phyloP scores from a whole-genome alignment of 2,329 filamentous ascomycete genomes.

The Xylariaceae sp. region DNA sequence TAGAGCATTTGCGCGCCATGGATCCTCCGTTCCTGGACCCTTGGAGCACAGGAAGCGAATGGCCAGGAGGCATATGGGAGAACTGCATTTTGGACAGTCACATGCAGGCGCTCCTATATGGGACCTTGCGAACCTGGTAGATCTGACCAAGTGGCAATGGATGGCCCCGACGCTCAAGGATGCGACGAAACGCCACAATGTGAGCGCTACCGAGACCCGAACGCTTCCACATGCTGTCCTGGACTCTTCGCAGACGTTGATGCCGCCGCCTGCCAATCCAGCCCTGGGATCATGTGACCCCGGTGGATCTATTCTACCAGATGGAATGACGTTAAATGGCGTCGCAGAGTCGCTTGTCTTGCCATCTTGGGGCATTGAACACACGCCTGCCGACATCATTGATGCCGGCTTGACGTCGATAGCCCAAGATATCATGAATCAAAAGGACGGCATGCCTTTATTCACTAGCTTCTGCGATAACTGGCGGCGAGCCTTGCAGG shows the following conservation, averaged over 20 bases:
- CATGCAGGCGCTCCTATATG: constrained; percentile 36
- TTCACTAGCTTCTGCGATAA: constrained; percentile 24
- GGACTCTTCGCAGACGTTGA: background rate
- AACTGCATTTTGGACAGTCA: constrained; percentile 40
- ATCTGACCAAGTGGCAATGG: constrained; percentile 49
- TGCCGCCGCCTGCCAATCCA: background rate
- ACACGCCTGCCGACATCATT: constrained; percentile 15
- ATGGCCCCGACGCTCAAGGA: constrained; percentile 39
- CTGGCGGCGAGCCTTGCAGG: constrained; percentile 20
- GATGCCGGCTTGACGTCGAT: constrained; percentile 14
- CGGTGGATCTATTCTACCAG: constrained; percentile 2
- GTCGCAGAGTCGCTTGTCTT: constrained; percentile 9
- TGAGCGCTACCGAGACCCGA: background rate
- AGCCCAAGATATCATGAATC: constrained; percentile 13
- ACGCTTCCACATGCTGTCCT: constrained; percentile 1
- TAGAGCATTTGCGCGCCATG: constrained; percentile 22
- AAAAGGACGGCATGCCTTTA: background rate
- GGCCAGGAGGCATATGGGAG: constrained; percentile 51
- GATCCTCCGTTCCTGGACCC: constrained; percentile 45
- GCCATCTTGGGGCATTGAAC: constrained; percentile 12
- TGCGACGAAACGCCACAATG: constrained; percentile 17
- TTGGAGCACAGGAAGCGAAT: constrained; percentile 50
- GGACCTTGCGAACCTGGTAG: constrained; percentile 42
- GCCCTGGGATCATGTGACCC: background rate
- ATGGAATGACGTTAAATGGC: constrained; percentile 6